Base-by-base conservation (phyloP, 106 monocot genomes). In the Alisma plantagoaquatica region DNA sequence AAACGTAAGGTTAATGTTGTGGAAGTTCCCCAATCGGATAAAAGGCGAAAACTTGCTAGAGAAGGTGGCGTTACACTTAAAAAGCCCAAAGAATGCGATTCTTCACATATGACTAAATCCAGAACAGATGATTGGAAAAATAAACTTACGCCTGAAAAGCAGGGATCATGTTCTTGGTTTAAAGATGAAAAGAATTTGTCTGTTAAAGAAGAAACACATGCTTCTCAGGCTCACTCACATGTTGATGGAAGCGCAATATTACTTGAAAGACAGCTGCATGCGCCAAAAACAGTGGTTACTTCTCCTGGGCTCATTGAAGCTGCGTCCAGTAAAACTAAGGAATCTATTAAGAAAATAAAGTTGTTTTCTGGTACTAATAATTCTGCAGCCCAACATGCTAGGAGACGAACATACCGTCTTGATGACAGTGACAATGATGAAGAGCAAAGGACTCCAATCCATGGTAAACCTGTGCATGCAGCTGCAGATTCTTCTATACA, bases 391-490 rank as follows among this genome's bases (percentile, higher is more conserved):
- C 65, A 51, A 61, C 71, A 54, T 22, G 15, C 64, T 16, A 79
- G 56, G 65, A 56, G 87, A 51, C 76, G 92, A 74, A 54, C 76
- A 59, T 70, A 76, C 49, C 61, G 54, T n/a, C 17, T 83, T 51
- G 71, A 83, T 45, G 86, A 70, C 19, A 72, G 68, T 42, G 53
- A 84, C 25, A 74, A 80, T 38, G 76, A 78, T 41, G 72, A 77
- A 66, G 71, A 64, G 26, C 69, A 54, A 14, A 74, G 57, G 56
- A 83, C 82, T 56, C 79, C 87, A 68, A 53, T 83, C 74, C 79
- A 80, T 57, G 51, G 52, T 43, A 53, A 68, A 33, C 33, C 62
- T n/a, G n/a, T n/a, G n/a, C n/a, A n/a, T n/a, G n/a, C n/a, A n/a
- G n/a, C n/a, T 55, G 10, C 43, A 44, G 51, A 53, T 45, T 43